These are phyloP conservation scores for Batkoa obscura DNA, from an alignment of 371 early-diverging fungal species.

Conservation along the genomic window DNA sequence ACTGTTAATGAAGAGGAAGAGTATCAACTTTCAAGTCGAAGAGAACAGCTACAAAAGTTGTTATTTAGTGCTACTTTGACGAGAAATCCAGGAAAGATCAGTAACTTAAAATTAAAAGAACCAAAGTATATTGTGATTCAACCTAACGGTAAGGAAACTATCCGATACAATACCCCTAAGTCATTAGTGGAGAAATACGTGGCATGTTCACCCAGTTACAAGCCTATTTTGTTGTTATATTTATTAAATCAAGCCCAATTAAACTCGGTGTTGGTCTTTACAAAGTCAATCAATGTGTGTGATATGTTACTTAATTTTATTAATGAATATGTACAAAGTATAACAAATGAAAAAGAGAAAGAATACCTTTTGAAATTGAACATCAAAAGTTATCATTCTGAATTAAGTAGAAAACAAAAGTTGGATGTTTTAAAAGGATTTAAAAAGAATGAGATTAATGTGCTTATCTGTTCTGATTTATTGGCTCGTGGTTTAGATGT, in stretches of 20 bases:
- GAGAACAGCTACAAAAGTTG: constrained; percentile 51
- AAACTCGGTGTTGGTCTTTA: constrained; percentile 60
- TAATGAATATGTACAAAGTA: constrained; percentile 8
- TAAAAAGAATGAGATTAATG: constrained; percentile 34
- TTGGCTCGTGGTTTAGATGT: constrained; percentile 96
- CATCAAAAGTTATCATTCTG: constrained; percentile 69
- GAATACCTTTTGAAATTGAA: constrained; percentile 11
- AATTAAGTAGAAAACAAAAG: constrained; percentile 44
- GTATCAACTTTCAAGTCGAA: not conserved
- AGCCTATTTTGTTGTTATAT: constrained; percentile 60
- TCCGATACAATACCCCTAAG: constrained; percentile 32
- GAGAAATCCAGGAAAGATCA: constrained; percentile 78
- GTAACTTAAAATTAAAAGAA: constrained; percentile 48
- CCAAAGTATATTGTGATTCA: constrained; percentile 56
- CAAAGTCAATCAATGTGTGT: constrained; percentile 71
- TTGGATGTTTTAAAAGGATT: constrained; percentile 43
- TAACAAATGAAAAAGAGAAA: not conserved
- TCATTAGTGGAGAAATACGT: constrained; percentile 39
- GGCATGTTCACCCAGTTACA: constrained; percentile 34
- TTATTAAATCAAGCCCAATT: constrained; percentile 40
- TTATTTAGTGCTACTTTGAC: constrained; percentile 89
- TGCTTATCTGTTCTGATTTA: constrained; percentile 84
- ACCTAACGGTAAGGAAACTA: constrained; percentile 16
- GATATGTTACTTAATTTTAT: constrained; percentile 53
- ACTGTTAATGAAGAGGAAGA: constrained; percentile 15